Base-by-base conservation (phyloP, 495 filamentous ascomycete genomes). In the Daldinia loculata region DNA sequence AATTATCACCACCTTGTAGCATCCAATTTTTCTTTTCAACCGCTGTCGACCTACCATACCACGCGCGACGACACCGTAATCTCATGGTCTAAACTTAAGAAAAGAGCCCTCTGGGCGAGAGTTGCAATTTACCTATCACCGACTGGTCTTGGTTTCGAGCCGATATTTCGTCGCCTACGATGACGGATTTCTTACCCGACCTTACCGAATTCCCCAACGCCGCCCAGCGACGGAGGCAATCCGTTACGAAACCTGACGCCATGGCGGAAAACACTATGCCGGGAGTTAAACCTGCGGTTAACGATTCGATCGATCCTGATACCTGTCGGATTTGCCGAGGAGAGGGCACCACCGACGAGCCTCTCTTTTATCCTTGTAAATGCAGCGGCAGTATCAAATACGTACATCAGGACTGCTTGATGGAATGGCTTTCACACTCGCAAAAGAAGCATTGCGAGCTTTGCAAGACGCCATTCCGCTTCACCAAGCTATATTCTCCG, bases 371-470 rank as follows among this genome's bases (percentile, higher is more conserved):
- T 76, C 95, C 95, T 2, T 99, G 95, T 88, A 97, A 96, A 82
- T 99, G 95, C 82, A 97, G 92, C 76, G 95, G 95, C 15, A 97
- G 93, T 80, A 99, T 99, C 80, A 98, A 97, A 80, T 94, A 91
- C 75, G 95, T 99, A 56, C 95, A 99, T 81, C 95, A 99, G 78
- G 90, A 93, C 71, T 99, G 95, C 77, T 82, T 99, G 77, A 96
- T 98, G 87, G 93, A 98, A 82, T 99, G 95, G 95, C 83, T 99
- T 19, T 91, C 93, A 26, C 95, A 99, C 77, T 97, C 94, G 1
- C 94, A 98, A 78, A 98, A 98, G 87, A 98, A 98, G 79, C 91
- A 98, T 84, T 99, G 95, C 83, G 95, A 99, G 84, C 89, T 99
- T 15, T 99, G 95, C 88, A 98, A 98, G 79, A 99, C 96, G 22